Percentiles rank a stretch among this genome's conserved stretches.
Conservation (phyloP, 495 filamentous ascomycete genomes). For the Halenospora varia region DNA sequence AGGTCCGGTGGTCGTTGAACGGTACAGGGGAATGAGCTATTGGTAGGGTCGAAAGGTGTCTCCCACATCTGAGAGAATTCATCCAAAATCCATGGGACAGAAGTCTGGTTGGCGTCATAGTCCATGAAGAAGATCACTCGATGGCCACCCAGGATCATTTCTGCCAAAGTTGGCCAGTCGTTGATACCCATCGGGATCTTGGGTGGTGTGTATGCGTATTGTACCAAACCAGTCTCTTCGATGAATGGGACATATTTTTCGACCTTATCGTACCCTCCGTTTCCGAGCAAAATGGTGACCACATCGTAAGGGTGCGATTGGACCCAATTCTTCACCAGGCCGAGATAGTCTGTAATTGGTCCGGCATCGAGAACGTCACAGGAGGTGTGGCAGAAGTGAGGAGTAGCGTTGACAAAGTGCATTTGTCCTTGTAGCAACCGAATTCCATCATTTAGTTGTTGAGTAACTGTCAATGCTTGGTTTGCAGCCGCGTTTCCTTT, state of each 20-base stretch:
- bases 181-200: slow-evolving; percentile 61
- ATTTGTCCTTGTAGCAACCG: slow-evolving; percentile 89
- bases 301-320: slow-evolving; percentile 78
- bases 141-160: slow-evolving; percentile 67
- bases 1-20: slow-evolving; percentile 69
- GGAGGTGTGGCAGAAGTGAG: slow-evolving; percentile 73
- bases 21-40: slow-evolving; percentile 61
- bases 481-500: slow-evolving; percentile 64
- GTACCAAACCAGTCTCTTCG: slow-evolving; percentile 61
- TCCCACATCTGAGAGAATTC: slow-evolving; percentile 77
- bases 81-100: slow-evolving; percentile 71
- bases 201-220: slow-evolving; percentile 68
- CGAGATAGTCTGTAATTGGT: slow-evolving; percentile 71
- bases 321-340: slow-evolving; percentile 68
- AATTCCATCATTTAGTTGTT: slow-evolving; percentile 85
- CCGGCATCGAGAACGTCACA: slow-evolving; percentile 83
- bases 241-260: slow-evolving; percentile 33
- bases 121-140: slow-evolving; percentile 59
- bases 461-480: slow-evolving; percentile 63
- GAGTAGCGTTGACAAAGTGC: slow-evolving; percentile 19
- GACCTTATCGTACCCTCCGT: slow-evolving; percentile 49
- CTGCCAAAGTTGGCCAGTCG: slow-evolving; percentile 80
- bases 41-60: slow-evolving; percentile 66
- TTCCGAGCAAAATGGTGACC: slow-evolving; percentile 82
- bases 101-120: slow-evolving; percentile 79